Evolutionary conservation across 116 monocot species (phyloP).

Genomic region (Phalaenopsis hybrid): DNA sequence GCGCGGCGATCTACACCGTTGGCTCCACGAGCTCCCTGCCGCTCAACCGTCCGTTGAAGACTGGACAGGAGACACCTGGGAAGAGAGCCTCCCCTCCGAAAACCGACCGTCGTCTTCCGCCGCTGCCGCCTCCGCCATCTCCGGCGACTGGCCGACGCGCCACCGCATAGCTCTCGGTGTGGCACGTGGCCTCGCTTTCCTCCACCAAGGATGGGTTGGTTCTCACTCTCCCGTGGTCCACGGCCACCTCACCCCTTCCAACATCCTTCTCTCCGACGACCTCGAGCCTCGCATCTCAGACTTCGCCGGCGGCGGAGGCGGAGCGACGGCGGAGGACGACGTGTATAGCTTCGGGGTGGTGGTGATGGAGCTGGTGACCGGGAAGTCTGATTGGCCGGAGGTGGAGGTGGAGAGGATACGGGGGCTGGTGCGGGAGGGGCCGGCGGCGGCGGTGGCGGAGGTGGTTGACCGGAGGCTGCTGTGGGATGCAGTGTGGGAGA

Average conservation of each 20-base stretch:
- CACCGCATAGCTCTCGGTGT: conserved; percentile 61
- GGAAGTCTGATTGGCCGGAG: conserved; percentile 31
- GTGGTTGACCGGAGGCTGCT: neutral
- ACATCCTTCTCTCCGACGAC: conserved; percentile 65
- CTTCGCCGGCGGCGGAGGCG: conserved; percentile 9
- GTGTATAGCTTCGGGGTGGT: conserved; percentile 65
- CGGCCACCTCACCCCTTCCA: conserved; percentile 50
- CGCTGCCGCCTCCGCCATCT: neutral
- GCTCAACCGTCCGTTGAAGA: conserved; percentile 40
- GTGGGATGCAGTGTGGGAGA: conserved; percentile 36
- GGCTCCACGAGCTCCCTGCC: conserved; percentile 83
- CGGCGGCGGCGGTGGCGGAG: conserved; percentile 10
- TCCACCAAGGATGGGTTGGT: conserved; percentile 79
- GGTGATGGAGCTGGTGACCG: conserved; percentile 61
- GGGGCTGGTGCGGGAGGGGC: conserved; percentile 31
- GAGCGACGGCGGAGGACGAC: conserved; percentile 31
- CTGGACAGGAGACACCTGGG: conserved; percentile 42
- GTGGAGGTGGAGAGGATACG: conserved; percentile 38
- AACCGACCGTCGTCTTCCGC: neutral
- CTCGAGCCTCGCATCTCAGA: conserved; percentile 62
- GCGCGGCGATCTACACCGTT: conserved; percentile 73
- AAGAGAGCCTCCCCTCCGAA: conserved; percentile 22
- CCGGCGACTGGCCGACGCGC: conserved; percentile 54
- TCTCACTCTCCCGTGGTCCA: conserved; percentile 52
- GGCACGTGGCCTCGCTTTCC: conserved; percentile 76